These are phyloP conservation scores for Suillus plorans DNA, from an alignment of 768 basidiomycete species.

Conservation along the genomic window DNA sequence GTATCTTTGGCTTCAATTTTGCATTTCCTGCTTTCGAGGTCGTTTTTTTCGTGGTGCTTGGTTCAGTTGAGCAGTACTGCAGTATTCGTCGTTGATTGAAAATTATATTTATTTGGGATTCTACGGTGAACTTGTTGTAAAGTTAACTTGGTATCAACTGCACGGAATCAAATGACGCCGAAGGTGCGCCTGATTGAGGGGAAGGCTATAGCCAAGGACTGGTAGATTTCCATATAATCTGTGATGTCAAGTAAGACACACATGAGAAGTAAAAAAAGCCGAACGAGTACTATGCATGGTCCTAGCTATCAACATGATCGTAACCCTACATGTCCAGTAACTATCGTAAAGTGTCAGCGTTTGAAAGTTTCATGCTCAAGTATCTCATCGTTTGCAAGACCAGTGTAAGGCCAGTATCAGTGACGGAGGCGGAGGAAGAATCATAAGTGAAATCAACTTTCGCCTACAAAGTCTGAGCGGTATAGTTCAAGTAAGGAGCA, in stretches of 20 bases:
- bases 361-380: conserved; percentile 25
- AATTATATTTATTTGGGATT: neutral
- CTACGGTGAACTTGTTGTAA: neutral
- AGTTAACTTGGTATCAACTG: neutral
- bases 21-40: neutral
- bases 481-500: conserved; percentile 72
- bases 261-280: too few relatives aligned
- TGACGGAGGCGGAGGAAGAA: conserved; percentile 61
- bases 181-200: too few relatives aligned
- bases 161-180: neutral
- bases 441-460: conserved; percentile 77
- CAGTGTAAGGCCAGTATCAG: conserved; percentile 82
- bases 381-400: too few relatives aligned
- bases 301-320: too few relatives aligned
- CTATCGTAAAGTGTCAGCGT: too few relatives aligned
- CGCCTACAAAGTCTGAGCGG: conserved; percentile 56
- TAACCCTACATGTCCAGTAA: too few relatives aligned
- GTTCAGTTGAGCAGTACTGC: neutral
- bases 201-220: too few relatives aligned
- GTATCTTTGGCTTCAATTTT: conserved; percentile 2
- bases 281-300: too few relatives aligned
- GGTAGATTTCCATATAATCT: too few relatives aligned
- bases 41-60: neutral
- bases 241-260: too few relatives aligned
- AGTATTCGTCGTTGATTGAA: neutral